Evolutionary conservation across 176 grass and related monocot species (phyloP), one percentile per base, ranked within the genome.

Genomic region (Bothriochloa decipiens): DNA sequence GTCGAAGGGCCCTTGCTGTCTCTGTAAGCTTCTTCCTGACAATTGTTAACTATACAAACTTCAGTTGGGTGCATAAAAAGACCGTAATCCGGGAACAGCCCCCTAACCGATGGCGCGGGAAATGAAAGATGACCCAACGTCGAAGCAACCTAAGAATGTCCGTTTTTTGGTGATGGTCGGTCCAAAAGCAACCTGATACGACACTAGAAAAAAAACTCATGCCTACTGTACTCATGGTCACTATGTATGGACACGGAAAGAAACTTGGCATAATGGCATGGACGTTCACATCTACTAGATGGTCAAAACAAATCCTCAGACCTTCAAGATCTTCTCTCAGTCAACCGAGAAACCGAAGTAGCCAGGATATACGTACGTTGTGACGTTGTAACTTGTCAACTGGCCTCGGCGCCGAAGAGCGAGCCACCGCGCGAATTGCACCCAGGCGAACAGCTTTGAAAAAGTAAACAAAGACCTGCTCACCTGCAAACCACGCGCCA

Each of bases 391-490:
- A 73, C 47, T 9, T 47, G 70, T 47, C 70, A 73, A 73, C 70
- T 26, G 70, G 70, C 70, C 40, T 40, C 41, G 16, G 12, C 23
- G 23, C 70, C 41, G 7, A 46, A 27, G n/a, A 14, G 25, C 11
- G 7, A 73, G 41, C 23, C 23, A 10, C 41, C 23, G 70, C 41
- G 23, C 14, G 12, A 25, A 42, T 4, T 3, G 40, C 70, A 46
- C 41, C 70, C 42, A 27, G 2, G 69, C 26, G 42, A 18, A 17
- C n/a, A 73, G 70, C 70, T 73, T 73, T 73, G 76, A 78, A 62
- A 62, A 18, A 42, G 57, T 78, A 78, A 41, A 41, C 55, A 23
- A 55, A 26, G 36, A 73, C 70, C 22, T 60, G 20, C 53, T 26
- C 35, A 73, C 70, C 22, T 60, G 20, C 53, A 41, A 33, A 16